A percentile compares a stretch with the other conserved stretches of the same genome.
Conservation (phyloP, 2,329 filamentous ascomycete species). For the Fusarium sp. region DNA sequence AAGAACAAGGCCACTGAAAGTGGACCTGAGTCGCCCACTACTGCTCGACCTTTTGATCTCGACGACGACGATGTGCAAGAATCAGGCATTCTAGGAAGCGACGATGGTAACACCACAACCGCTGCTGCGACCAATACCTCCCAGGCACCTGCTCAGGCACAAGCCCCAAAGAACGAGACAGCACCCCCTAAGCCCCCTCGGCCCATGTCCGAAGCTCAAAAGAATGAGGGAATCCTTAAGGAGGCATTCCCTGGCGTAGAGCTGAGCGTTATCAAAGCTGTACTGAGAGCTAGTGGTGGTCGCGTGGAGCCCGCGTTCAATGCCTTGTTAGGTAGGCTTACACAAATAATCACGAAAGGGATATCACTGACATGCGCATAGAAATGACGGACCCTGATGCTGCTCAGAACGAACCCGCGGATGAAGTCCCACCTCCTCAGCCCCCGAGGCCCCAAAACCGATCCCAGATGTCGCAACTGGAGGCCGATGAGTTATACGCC, state of each 20-base stretch:
- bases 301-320: conserved; percentile 95
- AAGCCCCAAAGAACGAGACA: conserved; percentile 54
- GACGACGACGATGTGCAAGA: conserved; percentile 79
- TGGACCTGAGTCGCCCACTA: conserved; percentile 75
- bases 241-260: conserved; percentile 95
- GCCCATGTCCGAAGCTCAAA: conserved; percentile 83
- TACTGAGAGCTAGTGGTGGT: conserved; percentile 86
- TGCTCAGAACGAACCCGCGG: conserved; percentile 64
- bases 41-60: conserved; percentile 73
- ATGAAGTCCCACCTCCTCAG: conserved; percentile 75
- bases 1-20: conserved; percentile 61
- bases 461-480: conserved; percentile 81
- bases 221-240: conserved; percentile 88
- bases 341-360: background rate
- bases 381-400: conserved; percentile 86
- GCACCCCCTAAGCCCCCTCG: conserved; percentile 87
- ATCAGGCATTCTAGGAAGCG: conserved; percentile 62
- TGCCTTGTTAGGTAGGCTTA: conserved; percentile 79
- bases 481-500: conserved; percentile 91
- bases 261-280: conserved; percentile 82
- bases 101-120: conserved; percentile 54
- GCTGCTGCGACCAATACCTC: conserved; percentile 46
- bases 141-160: conserved; percentile 12
- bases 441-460: conserved; percentile 80
- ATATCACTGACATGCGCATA: conserved; percentile 51